Evolutionary conservation across 2,329 filamentous ascomycete species (phyloP), one percentile per base, ranked within the genome.

Genomic region (Hortaea sp.): DNA sequence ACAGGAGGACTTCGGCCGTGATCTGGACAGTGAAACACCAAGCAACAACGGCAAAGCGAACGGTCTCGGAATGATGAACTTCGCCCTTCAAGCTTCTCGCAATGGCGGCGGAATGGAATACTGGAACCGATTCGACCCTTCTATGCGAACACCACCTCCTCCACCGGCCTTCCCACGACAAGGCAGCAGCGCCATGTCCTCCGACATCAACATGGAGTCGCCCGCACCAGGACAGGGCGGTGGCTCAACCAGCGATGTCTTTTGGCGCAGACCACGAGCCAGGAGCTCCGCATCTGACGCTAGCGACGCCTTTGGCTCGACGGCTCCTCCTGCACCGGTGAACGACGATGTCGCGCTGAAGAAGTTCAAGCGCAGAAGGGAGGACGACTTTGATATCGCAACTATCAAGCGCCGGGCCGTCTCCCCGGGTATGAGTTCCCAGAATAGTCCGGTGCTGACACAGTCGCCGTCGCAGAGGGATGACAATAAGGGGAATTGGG

Each of bases 381-480:
- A 95, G 51, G 88, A 95, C 59, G 89, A 95, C 58, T 84, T 95
- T 47, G 89, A 97, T 62, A 83, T 86, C 1, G 77, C 82, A 35
- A 85, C 83, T 50, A 89, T 95, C 70, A 97, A 97, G 68, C 79
- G 90, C 11, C 79, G 90, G 39, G 90, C 90, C 27, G 90, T 97
- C 2, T 92, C 85, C 49, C 90, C 90, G 0, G 87, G 89, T 11
- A 82, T 95, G 74, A 94, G 88, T 63, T 83, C 84, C 1, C 88
- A 94, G 58, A 94, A 90, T 66, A 94, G 86, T 51, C 90, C 90
- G 1, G 75, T 95, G 32, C 78, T 90, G 56, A 87, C 46, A 31
- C 51, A 95, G 62, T 90, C 85, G 46, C 88, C 89, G 1, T 77
- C 85, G 53, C 81, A 90, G 61, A 76, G 82, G 41, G 85, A 88